Percentiles rank a stretch among this genome's conserved stretches.
These are phyloP conservation scores for Erigeron philadelphicus DNA, from an alignment of 140 eudicot species.

Conservation along the genomic window DNA sequence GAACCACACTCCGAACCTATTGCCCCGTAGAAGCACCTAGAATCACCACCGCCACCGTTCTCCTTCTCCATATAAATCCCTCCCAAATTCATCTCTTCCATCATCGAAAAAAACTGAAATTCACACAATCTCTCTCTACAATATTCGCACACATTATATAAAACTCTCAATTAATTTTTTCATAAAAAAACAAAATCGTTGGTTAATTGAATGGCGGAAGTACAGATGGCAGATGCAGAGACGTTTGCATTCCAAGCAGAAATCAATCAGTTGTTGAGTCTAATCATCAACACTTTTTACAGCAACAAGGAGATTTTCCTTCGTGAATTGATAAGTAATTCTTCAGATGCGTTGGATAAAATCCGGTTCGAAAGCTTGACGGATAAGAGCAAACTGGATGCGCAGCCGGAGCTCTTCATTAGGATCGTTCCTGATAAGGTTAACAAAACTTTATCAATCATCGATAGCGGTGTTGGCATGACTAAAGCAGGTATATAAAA, in stretches of 20 bases:
- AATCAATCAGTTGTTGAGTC: slow-evolving; percentile 57
- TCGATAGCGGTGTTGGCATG: slow-evolving; percentile 75
- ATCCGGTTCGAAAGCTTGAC: slow-evolving; percentile 68
- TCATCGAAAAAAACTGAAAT: too few relatives aligned
- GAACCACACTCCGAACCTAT: too few relatives aligned
- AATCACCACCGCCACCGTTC: too few relatives aligned
- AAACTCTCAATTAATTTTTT: background rate
- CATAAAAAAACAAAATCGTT: too few relatives aligned
- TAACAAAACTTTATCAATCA: slow-evolving; percentile 62
- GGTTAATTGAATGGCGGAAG: slow-evolving; percentile 36
- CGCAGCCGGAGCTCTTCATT: slow-evolving; percentile 71
- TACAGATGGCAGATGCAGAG: slow-evolving; percentile 52
- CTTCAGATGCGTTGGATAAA: slow-evolving; percentile 74
- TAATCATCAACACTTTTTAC: slow-evolving; percentile 72
- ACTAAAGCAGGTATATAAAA: slow-evolving; percentile 53
- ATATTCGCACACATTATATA: too few relatives aligned
- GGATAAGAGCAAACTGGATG: slow-evolving; percentile 59
- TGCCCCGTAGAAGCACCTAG: too few relatives aligned
- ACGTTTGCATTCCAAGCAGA: slow-evolving; percentile 74
- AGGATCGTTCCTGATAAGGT: slow-evolving; percentile 64
- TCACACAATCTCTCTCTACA: too few relatives aligned
- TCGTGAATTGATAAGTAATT: slow-evolving; percentile 60
- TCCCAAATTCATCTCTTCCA: too few relatives aligned
- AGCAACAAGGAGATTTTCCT: slow-evolving; percentile 81
- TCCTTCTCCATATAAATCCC: too few relatives aligned